Evolutionary conservation across 768 basidiomycete species (phyloP), one percentile per base, ranked within the genome.

Genomic region (Naganishia friedmannii): DNA sequence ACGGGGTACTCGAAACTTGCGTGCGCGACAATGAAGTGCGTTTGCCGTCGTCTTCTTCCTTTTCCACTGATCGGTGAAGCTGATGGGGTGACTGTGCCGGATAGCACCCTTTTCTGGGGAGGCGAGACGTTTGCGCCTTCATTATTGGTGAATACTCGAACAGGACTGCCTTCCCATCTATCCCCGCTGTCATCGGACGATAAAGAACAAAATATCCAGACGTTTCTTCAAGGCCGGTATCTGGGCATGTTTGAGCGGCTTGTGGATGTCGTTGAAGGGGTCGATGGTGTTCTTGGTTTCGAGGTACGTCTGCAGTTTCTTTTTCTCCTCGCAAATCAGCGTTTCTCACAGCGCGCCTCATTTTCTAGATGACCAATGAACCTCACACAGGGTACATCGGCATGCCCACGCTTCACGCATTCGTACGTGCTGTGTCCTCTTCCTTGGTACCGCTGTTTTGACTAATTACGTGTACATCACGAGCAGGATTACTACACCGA

Each of bases 371-470:
- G 79, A 88, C 94, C 85, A 96, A 97, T 73, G 93, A 96, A 81
- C 93, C 93, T 0, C 93, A 99, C 82, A 85, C 89, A 76, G 96
- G 95, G 48, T 98, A 95, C 80, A 88, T 95, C 70, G 86, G 89
- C 65, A 83, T 96, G 6, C 84, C 86, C 29, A 91, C 92, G 0
- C 83, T 96, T 54, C 88, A 96, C 74, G 83, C 84, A 9, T 97
- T 92, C 74, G 77, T 77, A 51, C 32, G 78, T 73, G 1, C 0
- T 12, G 2, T 9, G 17, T 54, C 21, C 0, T 53, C 54, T 28
- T 21, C 13, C 26, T 37, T 48, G 6, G 31, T 5, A 58, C 31
- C 28, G 9, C 23, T 7, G 29, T 6, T 26, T 5, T 3, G 23
- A 39, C 26, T 63, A 12, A 23, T 31, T 57, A 60, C 31, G n/a